Evolutionary conservation across 2,329 filamentous ascomycete genomes (phyloP).

Genomic region (Botrytis aclada): DNA sequence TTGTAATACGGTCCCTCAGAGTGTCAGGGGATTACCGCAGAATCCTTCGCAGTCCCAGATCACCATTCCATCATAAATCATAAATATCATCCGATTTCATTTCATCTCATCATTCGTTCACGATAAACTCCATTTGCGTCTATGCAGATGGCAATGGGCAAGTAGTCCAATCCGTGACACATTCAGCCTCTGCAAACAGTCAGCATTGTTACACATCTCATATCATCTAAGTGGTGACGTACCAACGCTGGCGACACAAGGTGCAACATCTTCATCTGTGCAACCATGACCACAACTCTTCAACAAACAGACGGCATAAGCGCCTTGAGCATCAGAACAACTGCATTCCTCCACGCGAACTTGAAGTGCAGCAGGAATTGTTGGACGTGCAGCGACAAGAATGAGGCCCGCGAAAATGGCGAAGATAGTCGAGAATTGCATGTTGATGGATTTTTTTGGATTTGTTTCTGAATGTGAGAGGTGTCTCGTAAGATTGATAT

Average conservation of each 20-base stretch:
- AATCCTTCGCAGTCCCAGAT: not conserved
- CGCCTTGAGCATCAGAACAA: conserved; percentile 3
- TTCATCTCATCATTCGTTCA: not conserved
- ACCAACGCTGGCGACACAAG: conserved; percentile 7
- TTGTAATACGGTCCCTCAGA: not conserved
- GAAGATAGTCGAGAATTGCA: conserved; percentile 8
- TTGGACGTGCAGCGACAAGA: conserved; percentile 13
- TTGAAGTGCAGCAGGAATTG: not conserved
- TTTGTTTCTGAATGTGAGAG: not conserved
- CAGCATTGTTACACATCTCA: not conserved
- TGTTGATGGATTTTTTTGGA: not conserved
- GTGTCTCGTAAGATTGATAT: not conserved
- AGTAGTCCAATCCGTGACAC: conserved; percentile 6
- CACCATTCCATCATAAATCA: not conserved
- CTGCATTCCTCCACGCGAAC: conserved; percentile 9
- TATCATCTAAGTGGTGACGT: not conserved
- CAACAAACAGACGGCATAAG: conserved; percentile 11
- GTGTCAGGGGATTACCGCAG: not conserved
- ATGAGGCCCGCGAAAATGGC: not conserved
- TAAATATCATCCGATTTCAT: not conserved
- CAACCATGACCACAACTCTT: conserved; percentile 10
- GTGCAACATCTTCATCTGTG: not conserved
- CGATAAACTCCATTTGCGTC: not conserved
- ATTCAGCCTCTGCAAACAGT: conserved; percentile 1
- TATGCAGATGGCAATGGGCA: conserved; percentile 3